Conservation (phyloP, 352 stramenopile species). For the Pythium utonaiense region DNA sequence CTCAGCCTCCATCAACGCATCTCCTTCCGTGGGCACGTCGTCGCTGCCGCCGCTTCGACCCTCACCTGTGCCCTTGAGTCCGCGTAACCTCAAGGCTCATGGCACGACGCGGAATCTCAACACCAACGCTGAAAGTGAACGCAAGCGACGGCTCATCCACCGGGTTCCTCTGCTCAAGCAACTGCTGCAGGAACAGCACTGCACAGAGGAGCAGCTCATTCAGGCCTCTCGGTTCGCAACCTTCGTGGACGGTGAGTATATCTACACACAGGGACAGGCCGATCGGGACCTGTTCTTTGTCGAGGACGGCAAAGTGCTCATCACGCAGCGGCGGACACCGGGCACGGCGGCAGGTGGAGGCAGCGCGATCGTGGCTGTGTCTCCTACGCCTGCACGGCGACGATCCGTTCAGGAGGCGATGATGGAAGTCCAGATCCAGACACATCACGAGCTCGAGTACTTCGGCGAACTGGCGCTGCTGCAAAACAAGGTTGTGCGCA, state of each 20-base stretch:
- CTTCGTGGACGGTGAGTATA: constrained; percentile 58
- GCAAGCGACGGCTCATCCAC: constrained; percentile 43
- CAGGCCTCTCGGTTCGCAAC: constrained; percentile 28
- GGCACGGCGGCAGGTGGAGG: not conserved
- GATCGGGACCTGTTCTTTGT: constrained; percentile 69
- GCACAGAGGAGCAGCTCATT: constrained; percentile 39
- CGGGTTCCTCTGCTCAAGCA: constrained; percentile 52
- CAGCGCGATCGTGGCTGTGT: not conserved
- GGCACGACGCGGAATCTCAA: not conserved
- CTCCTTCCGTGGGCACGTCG: not conserved
- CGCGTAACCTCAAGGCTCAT: constrained; percentile 3
- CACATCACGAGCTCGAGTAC: constrained; percentile 51
- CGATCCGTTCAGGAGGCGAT: constrained; percentile 45
- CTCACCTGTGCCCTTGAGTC: not conserved
- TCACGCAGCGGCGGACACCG: constrained; percentile 43
- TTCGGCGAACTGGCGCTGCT: constrained; percentile 65
- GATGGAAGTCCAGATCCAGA: constrained; percentile 53
- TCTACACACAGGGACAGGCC: constrained; percentile 55
- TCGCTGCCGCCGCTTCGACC: constrained; percentile 5
- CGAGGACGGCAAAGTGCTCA: constrained; percentile 62
- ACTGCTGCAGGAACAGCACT: constrained; percentile 41
- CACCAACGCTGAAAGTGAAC: constrained; percentile 24
- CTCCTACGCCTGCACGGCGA: constrained; percentile 15
- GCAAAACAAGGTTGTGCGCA: constrained; percentile 21
- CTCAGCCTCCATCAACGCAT: not conserved